Conservation (phyloP, 108 stramenopile genomes). For the Cyclotella kingstonii region DNA sequence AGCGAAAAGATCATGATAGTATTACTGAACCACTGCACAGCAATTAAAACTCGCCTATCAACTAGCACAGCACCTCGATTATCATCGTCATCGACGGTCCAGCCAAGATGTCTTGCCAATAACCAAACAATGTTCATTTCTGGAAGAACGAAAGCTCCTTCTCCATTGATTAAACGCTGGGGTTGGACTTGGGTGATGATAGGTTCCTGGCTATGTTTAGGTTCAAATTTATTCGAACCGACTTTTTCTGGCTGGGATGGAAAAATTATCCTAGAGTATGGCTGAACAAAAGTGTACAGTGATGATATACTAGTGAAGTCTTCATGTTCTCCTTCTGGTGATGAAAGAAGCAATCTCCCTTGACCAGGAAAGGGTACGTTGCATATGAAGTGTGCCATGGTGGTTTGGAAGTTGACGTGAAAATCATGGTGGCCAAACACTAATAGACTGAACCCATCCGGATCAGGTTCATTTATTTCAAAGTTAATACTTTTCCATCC, state of each 20-base stretch:
- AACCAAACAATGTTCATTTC: constrained; percentile 54
- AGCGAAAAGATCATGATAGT: constrained; percentile 54
- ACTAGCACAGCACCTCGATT: constrained; percentile 39
- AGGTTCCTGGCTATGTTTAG: no score
- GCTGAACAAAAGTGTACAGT: constrained; percentile 20
- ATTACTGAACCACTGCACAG: constrained; percentile 59
- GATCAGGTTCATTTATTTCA: constrained; percentile 29
- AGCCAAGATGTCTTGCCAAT: constrained; percentile 62
- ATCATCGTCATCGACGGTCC: constrained; percentile 51
- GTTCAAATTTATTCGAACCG: no score
- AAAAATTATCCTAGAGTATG: constrained; percentile 23
- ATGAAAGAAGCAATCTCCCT: constrained; percentile 45
- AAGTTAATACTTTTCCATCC: constrained; percentile 21
- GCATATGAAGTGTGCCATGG: constrained; percentile 40
- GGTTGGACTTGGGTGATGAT: no score
- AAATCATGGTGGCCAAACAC: constrained; percentile 1
- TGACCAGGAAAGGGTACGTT: constrained; percentile 61
- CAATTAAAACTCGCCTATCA: constrained; percentile 66
- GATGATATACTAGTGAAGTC: neutral
- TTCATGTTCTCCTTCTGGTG: constrained; percentile 2
- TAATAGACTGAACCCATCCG: constrained; percentile 31
- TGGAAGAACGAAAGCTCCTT: neutral
- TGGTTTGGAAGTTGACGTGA: constrained; percentile 18
- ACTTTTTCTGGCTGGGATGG: constrained; percentile 11
- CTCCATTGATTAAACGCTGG: no score